phyloP scores from a whole-genome alignment of 2,329 filamentous ascomycete species.

The Trichoderma gracile region DNA sequence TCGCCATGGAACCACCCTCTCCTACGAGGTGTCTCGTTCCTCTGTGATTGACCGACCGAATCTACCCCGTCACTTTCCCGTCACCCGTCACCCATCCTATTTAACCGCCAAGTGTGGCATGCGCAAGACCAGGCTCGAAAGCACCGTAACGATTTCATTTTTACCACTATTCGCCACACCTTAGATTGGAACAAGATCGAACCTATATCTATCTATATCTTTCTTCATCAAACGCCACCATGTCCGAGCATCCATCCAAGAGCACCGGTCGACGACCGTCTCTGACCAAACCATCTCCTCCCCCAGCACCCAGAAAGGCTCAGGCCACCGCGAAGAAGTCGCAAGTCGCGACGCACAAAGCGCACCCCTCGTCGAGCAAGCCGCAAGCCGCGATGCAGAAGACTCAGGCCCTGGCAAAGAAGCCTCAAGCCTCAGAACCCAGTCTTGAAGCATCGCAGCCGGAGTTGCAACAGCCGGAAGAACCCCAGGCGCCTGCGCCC shows the following conservation, averaged over 20 bases:
- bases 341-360: constrained; percentile 5
- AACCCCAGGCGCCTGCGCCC: background rate
- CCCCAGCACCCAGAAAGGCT: constrained; percentile 5
- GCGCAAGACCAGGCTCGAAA: background rate
- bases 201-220: background rate
- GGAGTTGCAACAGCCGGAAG: background rate
- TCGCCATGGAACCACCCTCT: constrained; percentile 60
- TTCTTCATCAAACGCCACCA: background rate
- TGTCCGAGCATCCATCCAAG: constrained; percentile 33
- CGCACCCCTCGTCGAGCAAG: background rate
- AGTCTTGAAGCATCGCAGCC: constrained; percentile 11
- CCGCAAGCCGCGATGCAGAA: background rate
- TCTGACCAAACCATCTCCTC: constrained; percentile 21
- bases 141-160: background rate
- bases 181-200: constrained; percentile 1
- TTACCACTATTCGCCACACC: background rate
- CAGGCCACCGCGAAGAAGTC: constrained; percentile 14
- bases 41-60: constrained; percentile 1
- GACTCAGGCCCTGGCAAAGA: background rate
- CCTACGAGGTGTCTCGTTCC: constrained; percentile 43
- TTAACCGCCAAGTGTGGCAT: constrained; percentile 15
- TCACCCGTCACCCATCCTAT: constrained; percentile 4
- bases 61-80: background rate
- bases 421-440: background rate
- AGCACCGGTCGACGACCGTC: constrained; percentile 26